These are phyloP conservation scores for Arthrobotrys megalospora DNA, from an alignment of 2,329 filamentous ascomycete genomes.

Conservation along the genomic window DNA sequence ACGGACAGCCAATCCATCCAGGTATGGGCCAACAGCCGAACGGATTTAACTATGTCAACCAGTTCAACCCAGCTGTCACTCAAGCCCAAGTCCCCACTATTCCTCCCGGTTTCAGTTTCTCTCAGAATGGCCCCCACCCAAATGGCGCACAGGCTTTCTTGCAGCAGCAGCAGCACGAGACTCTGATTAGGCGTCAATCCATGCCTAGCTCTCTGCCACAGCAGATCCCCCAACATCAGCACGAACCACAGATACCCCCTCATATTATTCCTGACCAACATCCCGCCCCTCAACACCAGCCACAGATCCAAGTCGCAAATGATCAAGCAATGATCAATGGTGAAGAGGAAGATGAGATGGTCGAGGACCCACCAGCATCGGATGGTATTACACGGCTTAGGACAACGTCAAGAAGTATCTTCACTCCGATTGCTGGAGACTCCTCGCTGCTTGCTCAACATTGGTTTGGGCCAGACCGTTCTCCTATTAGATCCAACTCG, in stretches of 20 bases:
- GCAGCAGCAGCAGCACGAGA: slow-evolving; percentile 74
- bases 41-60: slow-evolving; percentile 56
- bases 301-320: slow-evolving; percentile 65
- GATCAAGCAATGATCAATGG: slow-evolving; percentile 67
- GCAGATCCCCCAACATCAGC: slow-evolving; percentile 64
- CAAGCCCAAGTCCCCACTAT: slow-evolving; percentile 51
- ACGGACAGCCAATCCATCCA: slow-evolving; percentile 54
- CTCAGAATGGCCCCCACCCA: slow-evolving; percentile 65
- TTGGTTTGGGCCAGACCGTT: slow-evolving; percentile 63
- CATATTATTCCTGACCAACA: slow-evolving; percentile 70
- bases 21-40: slow-evolving; percentile 51
- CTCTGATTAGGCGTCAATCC: slow-evolving; percentile 62
- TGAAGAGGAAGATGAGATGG: slow-evolving; percentile 65
- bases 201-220: slow-evolving; percentile 64
- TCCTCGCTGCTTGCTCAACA: slow-evolving; percentile 64
- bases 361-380: slow-evolving; percentile 71
- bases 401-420: slow-evolving; percentile 90
- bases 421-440: slow-evolving; percentile 86
- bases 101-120: slow-evolving; percentile 56
- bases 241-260: slow-evolving; percentile 68
- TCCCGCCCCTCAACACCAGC: slow-evolving; percentile 65
- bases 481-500: slow-evolving; percentile 74
- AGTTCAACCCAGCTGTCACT: slow-evolving; percentile 58
- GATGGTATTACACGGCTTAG: slow-evolving; percentile 74
- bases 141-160: slow-evolving; percentile 75